Evolutionary conservation across 805 yeast species (phyloP), one percentile per base, ranked within the genome.

Genomic region (Ogataea trehaloabstinens): DNA sequence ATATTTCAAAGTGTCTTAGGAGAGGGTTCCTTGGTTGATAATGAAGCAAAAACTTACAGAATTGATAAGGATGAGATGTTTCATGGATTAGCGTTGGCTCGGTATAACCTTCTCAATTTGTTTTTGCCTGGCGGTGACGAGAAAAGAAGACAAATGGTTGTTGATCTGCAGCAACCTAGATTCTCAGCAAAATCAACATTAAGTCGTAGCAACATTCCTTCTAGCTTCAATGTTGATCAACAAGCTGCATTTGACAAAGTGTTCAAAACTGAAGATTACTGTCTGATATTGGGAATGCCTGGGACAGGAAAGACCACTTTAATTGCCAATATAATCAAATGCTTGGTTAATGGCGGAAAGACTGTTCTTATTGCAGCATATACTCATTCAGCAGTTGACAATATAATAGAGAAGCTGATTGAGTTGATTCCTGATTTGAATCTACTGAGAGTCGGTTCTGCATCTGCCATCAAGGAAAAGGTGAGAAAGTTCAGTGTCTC

Each of bases 251-350:
- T 93, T 27, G 73, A 78, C 12, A 75, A 70, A 42, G 86, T 81
- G 0, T 56, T 88, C 34, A 60, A 71, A 12, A 73, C 93, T 0
- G 58, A 79, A 37, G 95, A 90, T 56, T 93, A 86, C 55, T 70
- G 90, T 4, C 67, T 93, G 51, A 75, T 93, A 15, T 64, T 91
- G 43, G 99, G 99, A 0, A 93, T 93, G 99, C 99, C 99, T 0
- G 99, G 99, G 3, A 93, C 98, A 0, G 99, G 96, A 7, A 88
- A 88, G 55, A 88, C 96, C 2, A 88, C 98, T 0, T 85, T 90
- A 0, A 89, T 93, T 38, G 84, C 95, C 0, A 80, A 82, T 32
- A 53, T 93, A 13, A 82, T 90, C 30, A 70, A 74, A 41, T 66
- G 74, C 28, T 57, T 93, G 20, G 82, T 81, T 3, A 61, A 64